Conservation (phyloP, 345 rosid species). For the Lepidium africanum region DNA sequence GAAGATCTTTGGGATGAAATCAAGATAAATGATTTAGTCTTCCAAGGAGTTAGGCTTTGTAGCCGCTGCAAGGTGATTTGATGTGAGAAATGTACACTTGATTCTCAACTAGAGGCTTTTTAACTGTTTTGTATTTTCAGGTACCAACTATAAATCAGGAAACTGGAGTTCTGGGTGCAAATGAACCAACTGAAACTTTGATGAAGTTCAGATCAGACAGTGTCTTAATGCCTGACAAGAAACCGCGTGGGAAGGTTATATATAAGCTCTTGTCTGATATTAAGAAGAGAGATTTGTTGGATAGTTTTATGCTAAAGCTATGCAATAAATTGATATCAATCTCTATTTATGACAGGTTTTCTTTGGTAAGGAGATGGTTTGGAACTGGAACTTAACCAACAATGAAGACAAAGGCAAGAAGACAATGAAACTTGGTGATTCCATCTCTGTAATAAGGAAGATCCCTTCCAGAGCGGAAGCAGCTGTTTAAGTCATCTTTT, state of each 20-base stretch:
- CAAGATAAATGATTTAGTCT: constrained; percentile 42
- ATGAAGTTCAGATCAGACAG: constrained; percentile 58
- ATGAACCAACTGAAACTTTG: constrained; percentile 65
- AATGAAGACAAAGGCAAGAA: constrained; percentile 38
- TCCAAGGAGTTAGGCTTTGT: constrained; percentile 67
- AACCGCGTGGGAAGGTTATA: constrained; percentile 63
- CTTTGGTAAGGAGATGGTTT: constrained; percentile 80
- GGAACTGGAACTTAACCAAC: constrained; percentile 40
- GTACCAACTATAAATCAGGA: constrained; percentile 76
- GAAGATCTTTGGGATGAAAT: constrained; percentile 88
- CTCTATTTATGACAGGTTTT: constrained; percentile 38
- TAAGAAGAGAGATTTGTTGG: neutral
- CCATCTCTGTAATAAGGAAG: constrained; percentile 44
- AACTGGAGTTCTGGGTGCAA: constrained; percentile 47
- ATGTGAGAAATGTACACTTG: neutral
- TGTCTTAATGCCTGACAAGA: constrained; percentile 53
- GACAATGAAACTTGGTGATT: constrained; percentile 63
- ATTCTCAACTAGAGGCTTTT: neutral
- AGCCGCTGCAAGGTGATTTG: constrained; percentile 76
- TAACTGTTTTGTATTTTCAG: constrained; percentile 27
- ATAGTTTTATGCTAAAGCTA: neutral
- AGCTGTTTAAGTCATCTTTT: constrained; percentile 34
- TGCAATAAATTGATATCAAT: constrained; percentile 20
- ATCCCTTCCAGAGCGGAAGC: constrained; percentile 73
- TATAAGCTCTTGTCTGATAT: neutral